These are phyloP conservation scores for Xylaria palmicola DNA, from an alignment of 495 filamentous ascomycete genomes.

Conservation along the genomic window DNA sequence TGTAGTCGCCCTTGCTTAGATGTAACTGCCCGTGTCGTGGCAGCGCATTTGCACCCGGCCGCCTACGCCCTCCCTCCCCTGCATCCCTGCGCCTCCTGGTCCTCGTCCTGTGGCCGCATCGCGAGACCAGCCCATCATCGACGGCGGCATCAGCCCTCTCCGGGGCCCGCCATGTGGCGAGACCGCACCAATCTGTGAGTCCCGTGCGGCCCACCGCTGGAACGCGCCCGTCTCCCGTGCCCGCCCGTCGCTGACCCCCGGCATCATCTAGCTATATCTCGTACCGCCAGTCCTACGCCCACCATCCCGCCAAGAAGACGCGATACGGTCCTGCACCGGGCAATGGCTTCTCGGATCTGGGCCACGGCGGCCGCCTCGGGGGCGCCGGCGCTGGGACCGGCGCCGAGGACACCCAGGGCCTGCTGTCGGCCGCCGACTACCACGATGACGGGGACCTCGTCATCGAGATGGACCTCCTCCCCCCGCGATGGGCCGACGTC, in stretches of 20 bases:
- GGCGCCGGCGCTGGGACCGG: conserved; percentile 38
- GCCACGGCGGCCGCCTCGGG: conserved; percentile 37
- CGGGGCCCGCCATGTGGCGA: conserved; percentile 80
- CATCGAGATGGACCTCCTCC: conserved; percentile 97
- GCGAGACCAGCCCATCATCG: background rate
- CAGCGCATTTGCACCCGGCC: background rate
- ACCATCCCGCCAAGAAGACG: conserved; percentile 85
- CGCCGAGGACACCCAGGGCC: conserved; percentile 78
- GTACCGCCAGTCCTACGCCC: conserved; percentile 96
- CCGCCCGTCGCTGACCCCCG: background rate
- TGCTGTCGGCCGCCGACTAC: conserved; percentile 80
- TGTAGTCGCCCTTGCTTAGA: background rate
- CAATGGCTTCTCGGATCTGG: conserved; percentile 69
- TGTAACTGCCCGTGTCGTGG: background rate
- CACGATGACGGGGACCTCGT: conserved; percentile 87
- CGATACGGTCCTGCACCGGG: conserved; percentile 58
- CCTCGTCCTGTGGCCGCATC: conserved; percentile 6
- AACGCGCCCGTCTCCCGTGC: background rate
- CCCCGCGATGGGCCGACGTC: conserved; percentile 92
- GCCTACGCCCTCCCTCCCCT: no score
- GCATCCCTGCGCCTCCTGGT: background rate
- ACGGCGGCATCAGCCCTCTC: conserved; percentile 14
- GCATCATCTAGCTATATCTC: conserved; percentile 76
- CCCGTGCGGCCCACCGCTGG: background rate
- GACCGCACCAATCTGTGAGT: conserved; percentile 96